phyloP scores from a whole-genome alignment of 805 yeast genomes.

The Saccharomycopsis fibuligera region DNA sequence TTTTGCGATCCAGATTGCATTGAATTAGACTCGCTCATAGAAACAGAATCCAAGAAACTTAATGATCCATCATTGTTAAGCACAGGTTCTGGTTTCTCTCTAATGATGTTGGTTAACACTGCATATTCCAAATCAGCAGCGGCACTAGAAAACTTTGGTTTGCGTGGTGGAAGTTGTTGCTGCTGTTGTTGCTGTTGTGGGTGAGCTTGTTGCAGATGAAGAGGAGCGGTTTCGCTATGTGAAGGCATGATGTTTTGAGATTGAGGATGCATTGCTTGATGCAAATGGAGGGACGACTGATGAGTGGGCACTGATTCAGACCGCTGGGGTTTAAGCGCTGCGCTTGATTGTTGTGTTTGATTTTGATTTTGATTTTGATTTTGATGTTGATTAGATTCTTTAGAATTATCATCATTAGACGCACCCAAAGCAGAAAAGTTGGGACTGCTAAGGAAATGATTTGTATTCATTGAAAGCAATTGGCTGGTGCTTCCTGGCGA shows the following conservation, averaged over 20 bases:
- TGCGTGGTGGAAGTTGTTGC: too few species aligned
- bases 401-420: too few species aligned
- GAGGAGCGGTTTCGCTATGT: too few species aligned
- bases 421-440: too few species aligned
- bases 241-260: too few species aligned
- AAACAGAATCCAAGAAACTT: slow-evolving; percentile 6
- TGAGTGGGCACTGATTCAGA: background rate
- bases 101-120: slow-evolving; percentile 57
- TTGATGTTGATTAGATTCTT: too few species aligned
- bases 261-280: too few species aligned
- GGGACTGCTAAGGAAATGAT: background rate
- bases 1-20: slow-evolving; percentile 1
- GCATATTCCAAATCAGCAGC: slow-evolving; percentile 74
- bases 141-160: slow-evolving; percentile 49
- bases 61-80: slow-evolving; percentile 5
- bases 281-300: too few species aligned
- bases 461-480: slow-evolving; percentile 1
- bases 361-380: too few species aligned
- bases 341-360: too few species aligned
- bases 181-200: too few species aligned
- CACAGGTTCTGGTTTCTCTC: slow-evolving; percentile 29
- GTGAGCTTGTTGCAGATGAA: background rate
- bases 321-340: too few species aligned
- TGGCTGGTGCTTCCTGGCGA: slow-evolving; percentile 1
- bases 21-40: slow-evolving; percentile 8